Percentiles rank a stretch among this genome's conserved stretches.
Conservation (phyloP, 139 green algal genomes). For the Closterium sp. region DNA sequence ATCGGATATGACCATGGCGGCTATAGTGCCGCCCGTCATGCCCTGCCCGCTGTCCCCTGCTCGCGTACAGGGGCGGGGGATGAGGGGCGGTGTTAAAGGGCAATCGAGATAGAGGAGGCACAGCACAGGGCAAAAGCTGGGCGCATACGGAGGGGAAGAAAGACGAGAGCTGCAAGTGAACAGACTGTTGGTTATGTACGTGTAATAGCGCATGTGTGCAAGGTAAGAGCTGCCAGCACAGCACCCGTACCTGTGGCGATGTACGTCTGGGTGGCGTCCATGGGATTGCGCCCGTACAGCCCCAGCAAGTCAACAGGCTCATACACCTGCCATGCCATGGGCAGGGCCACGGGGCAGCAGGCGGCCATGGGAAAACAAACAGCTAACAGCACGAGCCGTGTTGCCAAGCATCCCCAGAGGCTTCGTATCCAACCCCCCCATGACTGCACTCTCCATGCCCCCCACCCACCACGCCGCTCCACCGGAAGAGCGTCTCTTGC, state of each 20-base stretch:
- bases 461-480: conserved; percentile 55
- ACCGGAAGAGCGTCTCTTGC: conserved; percentile 52
- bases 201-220: background rate
- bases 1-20: conserved; percentile 56
- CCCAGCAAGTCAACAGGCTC: conserved; percentile 63
- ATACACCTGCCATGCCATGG: conserved; percentile 55
- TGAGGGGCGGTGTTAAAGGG: too few species aligned
- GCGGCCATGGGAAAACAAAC: too few species aligned
- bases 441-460: background rate
- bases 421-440: too few species aligned
- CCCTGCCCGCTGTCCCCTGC: conserved; percentile 66
- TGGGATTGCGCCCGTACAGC: conserved; percentile 64
- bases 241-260: conserved; percentile 66
- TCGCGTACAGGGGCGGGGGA: background rate
- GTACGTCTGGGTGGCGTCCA: conserved; percentile 58
- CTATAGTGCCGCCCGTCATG: conserved; percentile 68
- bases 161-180: background rate
- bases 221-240: background rate
- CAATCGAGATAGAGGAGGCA: too few species aligned
- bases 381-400: too few species aligned
- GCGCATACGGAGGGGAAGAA: too few species aligned
- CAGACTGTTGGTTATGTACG: background rate
- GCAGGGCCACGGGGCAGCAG: background rate
- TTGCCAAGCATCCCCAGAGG: too few species aligned
- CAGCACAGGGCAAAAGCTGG: too few species aligned